Evolutionary conservation across 495 filamentous ascomycete genomes (phyloP).

Genomic region (Tuber brumale): DNA sequence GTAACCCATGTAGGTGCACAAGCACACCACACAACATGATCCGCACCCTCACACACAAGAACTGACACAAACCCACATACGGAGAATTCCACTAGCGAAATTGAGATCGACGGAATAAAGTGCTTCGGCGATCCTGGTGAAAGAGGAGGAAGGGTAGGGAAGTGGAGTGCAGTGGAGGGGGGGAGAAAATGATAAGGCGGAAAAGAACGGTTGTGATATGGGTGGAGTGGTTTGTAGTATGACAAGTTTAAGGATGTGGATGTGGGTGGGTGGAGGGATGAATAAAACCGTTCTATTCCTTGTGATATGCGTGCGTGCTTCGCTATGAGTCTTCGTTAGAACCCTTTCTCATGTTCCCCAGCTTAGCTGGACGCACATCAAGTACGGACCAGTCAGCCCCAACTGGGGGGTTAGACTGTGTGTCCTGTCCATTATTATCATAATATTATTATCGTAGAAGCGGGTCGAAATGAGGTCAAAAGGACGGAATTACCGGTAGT

Average conservation of each 20-base stretch:
- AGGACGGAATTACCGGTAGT: neutral
- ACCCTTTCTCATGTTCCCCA: constrained; percentile 30
- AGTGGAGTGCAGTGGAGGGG: constrained; percentile 28
- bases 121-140: constrained; percentile 29
- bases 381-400: constrained; percentile 33
- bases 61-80: constrained; percentile 19
- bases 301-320: neutral
- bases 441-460: neutral
- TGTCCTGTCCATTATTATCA: neutral
- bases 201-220: constrained; percentile 23
- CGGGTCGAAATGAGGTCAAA: neutral
- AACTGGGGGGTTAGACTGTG: neutral
- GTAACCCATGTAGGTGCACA: neutral
- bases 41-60: neutral
- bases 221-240: constrained; percentile 21
- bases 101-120: constrained; percentile 39
- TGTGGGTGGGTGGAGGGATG: constrained; percentile 13
- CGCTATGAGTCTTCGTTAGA: constrained; percentile 32
- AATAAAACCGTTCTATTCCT: constrained; percentile 1
- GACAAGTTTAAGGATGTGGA: constrained; percentile 24
- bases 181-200: constrained; percentile 21
- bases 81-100: constrained; percentile 35
- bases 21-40: neutral
- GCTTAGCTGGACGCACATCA: constrained; percentile 16
- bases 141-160: constrained; percentile 24